Base-by-base conservation (phyloP, 768 basidiomycete species). In the Strobilomyces dryophilus region DNA sequence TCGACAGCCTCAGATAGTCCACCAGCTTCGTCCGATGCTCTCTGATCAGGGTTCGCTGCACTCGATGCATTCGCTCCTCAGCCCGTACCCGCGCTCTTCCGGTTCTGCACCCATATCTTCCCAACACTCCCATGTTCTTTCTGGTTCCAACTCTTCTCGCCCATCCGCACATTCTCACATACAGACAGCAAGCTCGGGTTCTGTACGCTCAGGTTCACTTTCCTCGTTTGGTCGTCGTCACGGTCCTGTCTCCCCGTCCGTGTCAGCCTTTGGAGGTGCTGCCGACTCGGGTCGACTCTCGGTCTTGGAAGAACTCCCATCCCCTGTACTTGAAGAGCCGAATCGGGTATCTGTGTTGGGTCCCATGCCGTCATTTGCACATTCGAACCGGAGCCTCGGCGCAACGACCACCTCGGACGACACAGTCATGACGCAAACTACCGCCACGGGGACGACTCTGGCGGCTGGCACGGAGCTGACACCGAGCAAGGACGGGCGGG, bases 21-120 rank as follows among this genome's bases (percentile, higher is more conserved):
- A 79, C 48, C 70, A 71, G 29, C 68, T 66, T n/a, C 70, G 68
- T 35, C 61, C 69, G 21, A 61, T 76, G 40, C 65, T 65, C n/a
- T 84, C 87, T 21, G 83, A 87, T 58, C 76, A 78, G 58, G 83
- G 78, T 24, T 89, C 87, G 0, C 65, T 89, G 11, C 79, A 84
- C 59, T 87, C 86, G 0, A 77, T 80, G 74, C 75, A 73, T 20
- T 83, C 84, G 1, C 79, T 79, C 49, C 65, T 84, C 18, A 75
- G 74, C 58, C 80, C 83, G 0, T 63, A 70, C 15, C 70, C 76
- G 2, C 65, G 62, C 26, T 74, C 76, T 42, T 80, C 82, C 1
- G 79, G 80, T 42, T 85, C 85, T 8, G 79, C 75, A 9, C 73
- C 81, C 7, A 69, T 75, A 8, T 79, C 81, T 4, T 68, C 74